Percentiles rank a stretch among this genome's conserved stretches.
phyloP scores from a whole-genome alignment of 768 basidiomycete species.

The Russula dissimulans region DNA sequence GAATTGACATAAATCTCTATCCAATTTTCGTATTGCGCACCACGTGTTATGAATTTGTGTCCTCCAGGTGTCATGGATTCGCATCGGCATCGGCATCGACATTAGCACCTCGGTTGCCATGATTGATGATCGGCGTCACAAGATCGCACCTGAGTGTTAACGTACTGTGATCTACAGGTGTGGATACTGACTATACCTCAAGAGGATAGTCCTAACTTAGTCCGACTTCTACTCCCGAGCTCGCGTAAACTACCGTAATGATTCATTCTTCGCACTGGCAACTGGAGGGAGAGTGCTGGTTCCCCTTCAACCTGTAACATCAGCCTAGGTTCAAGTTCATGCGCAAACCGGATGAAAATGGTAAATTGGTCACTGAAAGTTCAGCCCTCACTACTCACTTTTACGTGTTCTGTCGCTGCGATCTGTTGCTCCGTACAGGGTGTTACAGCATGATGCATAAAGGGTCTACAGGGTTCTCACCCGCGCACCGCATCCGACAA shows the following conservation, averaged over 20 bases:
- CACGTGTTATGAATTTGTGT: background rate
- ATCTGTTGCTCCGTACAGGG: background rate
- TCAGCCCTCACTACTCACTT: background rate
- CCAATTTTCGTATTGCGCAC: background rate
- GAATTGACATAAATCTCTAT: constrained; percentile 7
- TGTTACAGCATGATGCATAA: background rate
- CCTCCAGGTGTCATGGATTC: background rate
- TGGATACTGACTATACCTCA: background rate
- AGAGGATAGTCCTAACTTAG: background rate
- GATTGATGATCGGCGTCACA: background rate
- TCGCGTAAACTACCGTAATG: background rate
- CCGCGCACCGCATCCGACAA: no score
- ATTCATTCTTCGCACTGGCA: background rate
- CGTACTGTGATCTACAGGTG: background rate
- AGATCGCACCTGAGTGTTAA: background rate
- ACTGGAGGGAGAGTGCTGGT: background rate
- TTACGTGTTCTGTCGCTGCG: background rate
- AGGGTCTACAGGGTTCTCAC: background rate
- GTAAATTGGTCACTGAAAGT: background rate
- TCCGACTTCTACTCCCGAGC: background rate
- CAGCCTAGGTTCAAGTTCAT: background rate
- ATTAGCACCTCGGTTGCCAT: constrained; percentile 1
- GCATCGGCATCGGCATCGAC: background rate
- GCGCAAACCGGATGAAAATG: background rate
- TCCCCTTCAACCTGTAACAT: background rate